Evolutionary conservation across 192 early-diverging fungal genomes (phyloP), one percentile per base, ranked within the genome.

Genomic region (Gaertneriomyces semiglobifer): DNA sequence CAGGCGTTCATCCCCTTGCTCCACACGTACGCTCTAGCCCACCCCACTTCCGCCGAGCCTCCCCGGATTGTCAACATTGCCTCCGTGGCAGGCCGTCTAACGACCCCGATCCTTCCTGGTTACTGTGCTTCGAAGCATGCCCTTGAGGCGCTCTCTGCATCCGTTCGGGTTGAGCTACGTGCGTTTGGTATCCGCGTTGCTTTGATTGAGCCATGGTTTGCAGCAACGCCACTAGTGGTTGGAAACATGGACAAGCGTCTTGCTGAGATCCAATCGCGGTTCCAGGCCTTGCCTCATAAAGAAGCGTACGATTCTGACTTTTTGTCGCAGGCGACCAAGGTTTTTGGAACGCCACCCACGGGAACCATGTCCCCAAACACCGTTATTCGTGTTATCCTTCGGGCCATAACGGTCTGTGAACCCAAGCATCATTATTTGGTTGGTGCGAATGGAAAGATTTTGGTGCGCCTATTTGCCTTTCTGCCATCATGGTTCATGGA

Each of bases 101-200:
- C 41, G 6, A 8, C 33, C 11, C 73, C 73, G 5, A n/a, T 16
- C 53, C 44, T 74, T 44, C 18, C 60, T 9, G 67, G 59, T 6
- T 77, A 80, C 47, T 71, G 72, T 16, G 75, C 81, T 11, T 79
- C 74, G 39, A 79, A 82, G 47, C 80, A 79, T 53, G 80, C 80
- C 6, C 58, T 79, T 42, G 66, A 75, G 12, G 75, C 79, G 0
- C 66, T 84, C 42, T 64, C 77, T 9, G 77, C 77, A 7, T 59
- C 77, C 16, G 46, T 76, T 20, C 62, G 83, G 45, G 65, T 77
- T 12, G 83, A 84, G 56, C 46, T 83, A 54, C 58, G 61, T n/a
- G 63, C 53, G 43, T 71, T 78, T 44, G 80, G 81, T 12, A 79
- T 84, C 60, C 63, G 75, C 54, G 83, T 81, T 39, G 44, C 66